Conservation (phyloP, 169 alveolate genomes). For the Plasmodium yoelii region DNA sequence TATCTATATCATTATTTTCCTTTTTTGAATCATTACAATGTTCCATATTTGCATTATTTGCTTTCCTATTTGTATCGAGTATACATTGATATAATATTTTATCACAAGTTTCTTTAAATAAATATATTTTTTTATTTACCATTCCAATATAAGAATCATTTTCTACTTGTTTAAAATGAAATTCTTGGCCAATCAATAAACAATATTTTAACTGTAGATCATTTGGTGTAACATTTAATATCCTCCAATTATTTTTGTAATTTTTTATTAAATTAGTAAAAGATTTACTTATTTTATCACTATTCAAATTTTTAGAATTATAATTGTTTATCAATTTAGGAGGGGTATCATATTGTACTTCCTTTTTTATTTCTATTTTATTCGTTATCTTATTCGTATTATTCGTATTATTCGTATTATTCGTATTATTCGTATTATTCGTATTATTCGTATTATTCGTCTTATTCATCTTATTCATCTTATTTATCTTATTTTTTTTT, state of each 20-base stretch:
- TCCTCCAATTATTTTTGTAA: slow-evolving; percentile 33
- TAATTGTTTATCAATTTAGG: neutral
- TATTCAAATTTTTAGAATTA: neutral
- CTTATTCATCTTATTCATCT: too few relatives aligned
- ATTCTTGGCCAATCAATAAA: slow-evolving; percentile 68
- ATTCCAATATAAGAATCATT: slow-evolving; percentile 29
- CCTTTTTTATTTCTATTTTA: neutral
- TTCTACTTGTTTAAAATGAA: slow-evolving; percentile 49
- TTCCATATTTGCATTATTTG: neutral
- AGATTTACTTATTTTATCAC: neutral
- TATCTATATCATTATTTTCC: slow-evolving; percentile 13
- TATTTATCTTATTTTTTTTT: too few relatives aligned
- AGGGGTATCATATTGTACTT: neutral
- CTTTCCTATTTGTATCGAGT: neutral
- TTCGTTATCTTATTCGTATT: neutral
- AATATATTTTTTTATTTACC: slow-evolving; percentile 47
- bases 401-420: too few relatives aligned
- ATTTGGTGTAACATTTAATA: slow-evolving; percentile 18
- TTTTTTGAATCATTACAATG: neutral
- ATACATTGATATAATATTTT: slow-evolving; percentile 51
- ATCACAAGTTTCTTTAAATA: slow-evolving; percentile 51
- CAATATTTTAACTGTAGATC: slow-evolving; percentile 67
- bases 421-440: too few relatives aligned
- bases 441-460: too few relatives aligned
- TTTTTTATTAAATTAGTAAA: slow-evolving; percentile 29